Evolutionary conservation across 805 yeast species (phyloP), one percentile per base, ranked within the genome.

Genomic region (Yarrowia porcina): DNA sequence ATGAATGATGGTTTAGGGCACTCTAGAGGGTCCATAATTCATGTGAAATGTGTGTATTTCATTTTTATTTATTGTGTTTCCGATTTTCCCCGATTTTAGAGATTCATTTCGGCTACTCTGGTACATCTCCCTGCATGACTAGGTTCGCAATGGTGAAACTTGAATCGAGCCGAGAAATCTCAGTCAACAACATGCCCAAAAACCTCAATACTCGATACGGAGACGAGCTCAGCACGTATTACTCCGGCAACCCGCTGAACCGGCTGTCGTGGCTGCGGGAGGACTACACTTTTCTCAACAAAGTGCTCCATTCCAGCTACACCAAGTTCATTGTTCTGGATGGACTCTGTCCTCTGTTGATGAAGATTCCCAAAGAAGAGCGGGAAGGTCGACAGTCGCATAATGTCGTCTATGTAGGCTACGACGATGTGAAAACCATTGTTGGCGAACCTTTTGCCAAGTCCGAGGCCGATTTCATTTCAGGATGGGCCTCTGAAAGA

Each of bases 201-300:
- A 39, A 39, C 23, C 61, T 56, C 28, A 28, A 39, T 20, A 56
- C 47, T 4, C 47, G 49, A 21, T 69, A 64, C 60, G 77, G 77
- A 12, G 64, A 67, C 15, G 77, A 74, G 59, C 60, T 67, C 15
- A 17, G 28, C 52, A 73, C 75, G 23, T 76, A 76, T 65, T 83
- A 77, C 67, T 80, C 83, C 20, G 80, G 80, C 15, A 83, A 78
- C 64, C 83, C 82, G 6, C 75, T 88, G 63, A 85, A 87, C 71
- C 74, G 93, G 64, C 82, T 87, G 6, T 81, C 87, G 17, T 88
- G 86, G 67, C 73, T 87, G 56, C 74, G 93, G 36, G 82, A 82
- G 23, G 83, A 87, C 69, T 47, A 73, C 17, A 80, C 76, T 28
- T 85, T 85, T 67, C 79, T 87, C 33, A 66, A 74, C 54, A 69